phyloP scores from a whole-genome alignment of 192 early-diverging fungal species.

The Thamnidium elegans region DNA sequence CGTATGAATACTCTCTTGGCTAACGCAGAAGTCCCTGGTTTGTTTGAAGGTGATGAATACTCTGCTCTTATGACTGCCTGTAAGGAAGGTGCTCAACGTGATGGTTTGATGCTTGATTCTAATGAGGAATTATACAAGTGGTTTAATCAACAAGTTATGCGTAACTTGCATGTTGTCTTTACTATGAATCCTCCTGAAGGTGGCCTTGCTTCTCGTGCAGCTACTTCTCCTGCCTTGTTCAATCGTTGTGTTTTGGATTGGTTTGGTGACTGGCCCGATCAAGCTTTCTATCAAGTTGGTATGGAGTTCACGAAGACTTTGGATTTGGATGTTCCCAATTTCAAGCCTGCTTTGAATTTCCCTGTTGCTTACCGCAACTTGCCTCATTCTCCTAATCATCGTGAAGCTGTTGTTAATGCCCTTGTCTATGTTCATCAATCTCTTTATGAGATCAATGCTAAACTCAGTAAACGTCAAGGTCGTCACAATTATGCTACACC shows the following conservation, averaged over 20 bases:
- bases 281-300: constrained; percentile 98
- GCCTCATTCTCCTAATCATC: constrained; percentile 66
- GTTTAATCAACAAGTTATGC: constrained; percentile 96
- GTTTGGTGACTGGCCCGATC: constrained; percentile 99
- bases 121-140: constrained; percentile 95
- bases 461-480: constrained; percentile 78
- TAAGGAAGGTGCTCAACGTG: constrained; percentile 89
- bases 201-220: constrained; percentile 86
- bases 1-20: constrained; percentile 99
- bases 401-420: constrained; percentile 85
- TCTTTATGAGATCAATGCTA: constrained; percentile 80
- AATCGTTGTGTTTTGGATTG: constrained; percentile 99
- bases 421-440: constrained; percentile 94
- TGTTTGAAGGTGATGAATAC: constrained; percentile 99
- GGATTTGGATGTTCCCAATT: constrained; percentile 78
- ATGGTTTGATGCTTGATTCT: constrained; percentile 92
- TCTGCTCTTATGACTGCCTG: constrained; percentile 90
- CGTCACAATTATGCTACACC: constrained; percentile 90
- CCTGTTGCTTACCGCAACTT: constrained; percentile 76
- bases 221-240: constrained; percentile 98
- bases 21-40: constrained; percentile 96
- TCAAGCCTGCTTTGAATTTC: constrained; percentile 66
- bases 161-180: constrained; percentile 98
- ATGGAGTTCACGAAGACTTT: constrained; percentile 90
- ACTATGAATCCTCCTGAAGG: constrained; percentile 99